A percentile compares a stretch with the other conserved stretches of the same genome.
These are phyloP conservation scores for Westerdykella sp. DNA, from an alignment of 2,329 filamentous ascomycete genomes.

Conservation along the genomic window DNA sequence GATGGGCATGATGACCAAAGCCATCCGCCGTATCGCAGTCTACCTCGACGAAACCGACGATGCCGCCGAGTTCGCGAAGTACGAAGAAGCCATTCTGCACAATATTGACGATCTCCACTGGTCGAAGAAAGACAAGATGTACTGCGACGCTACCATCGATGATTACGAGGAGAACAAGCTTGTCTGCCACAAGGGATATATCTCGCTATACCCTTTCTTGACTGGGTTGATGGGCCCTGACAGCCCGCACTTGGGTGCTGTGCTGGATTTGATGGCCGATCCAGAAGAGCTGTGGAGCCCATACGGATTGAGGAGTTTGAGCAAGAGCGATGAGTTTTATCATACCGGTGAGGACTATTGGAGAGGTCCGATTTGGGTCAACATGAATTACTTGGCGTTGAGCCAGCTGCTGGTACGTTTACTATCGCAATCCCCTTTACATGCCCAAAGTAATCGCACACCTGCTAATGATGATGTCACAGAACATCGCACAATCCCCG, in stretches of 20 bases:
- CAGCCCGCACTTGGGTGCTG: conserved; percentile 65
- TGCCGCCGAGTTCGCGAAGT: conserved; percentile 62
- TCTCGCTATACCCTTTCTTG: conserved; percentile 88
- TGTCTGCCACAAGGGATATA: conserved; percentile 95
- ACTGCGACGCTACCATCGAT: conserved; percentile 92
- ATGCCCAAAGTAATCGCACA: not conserved
- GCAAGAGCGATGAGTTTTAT: conserved; percentile 74
- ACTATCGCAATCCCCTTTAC: conserved; percentile 3
- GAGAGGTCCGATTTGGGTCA: conserved; percentile 89
- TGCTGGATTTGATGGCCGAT: conserved; percentile 72
- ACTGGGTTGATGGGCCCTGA: conserved; percentile 70
- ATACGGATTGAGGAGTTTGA: conserved; percentile 83
- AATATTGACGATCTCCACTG: conserved; percentile 95
- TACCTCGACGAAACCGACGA: conserved; percentile 73
- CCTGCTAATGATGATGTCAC: conserved; percentile 8
- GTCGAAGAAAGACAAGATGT: conserved; percentile 72
- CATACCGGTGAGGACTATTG: conserved; percentile 95
- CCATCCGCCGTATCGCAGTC: conserved; percentile 72
- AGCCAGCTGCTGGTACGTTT: conserved; percentile 68
- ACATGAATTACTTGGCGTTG: conserved; percentile 84
- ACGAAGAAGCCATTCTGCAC: conserved; percentile 67
- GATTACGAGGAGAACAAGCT: conserved; percentile 85
- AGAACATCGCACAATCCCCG: conserved; percentile 58
- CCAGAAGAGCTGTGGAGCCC: conserved; percentile 84
- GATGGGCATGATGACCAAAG: conserved; percentile 93